Base-by-base conservation (phyloP, 495 filamentous ascomycete species). In the Viridothelium virens region DNA sequence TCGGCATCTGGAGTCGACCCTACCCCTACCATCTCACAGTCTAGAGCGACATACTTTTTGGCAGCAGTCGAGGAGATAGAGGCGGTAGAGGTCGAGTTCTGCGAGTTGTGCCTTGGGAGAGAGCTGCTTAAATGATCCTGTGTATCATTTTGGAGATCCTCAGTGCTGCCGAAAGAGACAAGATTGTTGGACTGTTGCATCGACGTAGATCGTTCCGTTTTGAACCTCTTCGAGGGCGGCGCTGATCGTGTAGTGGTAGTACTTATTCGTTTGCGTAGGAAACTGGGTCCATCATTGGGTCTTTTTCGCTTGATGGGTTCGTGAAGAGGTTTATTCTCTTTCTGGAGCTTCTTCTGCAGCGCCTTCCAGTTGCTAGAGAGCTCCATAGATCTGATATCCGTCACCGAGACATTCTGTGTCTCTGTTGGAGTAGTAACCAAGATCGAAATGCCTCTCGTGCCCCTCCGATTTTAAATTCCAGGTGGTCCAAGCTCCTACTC, bases 1-100 rank as follows among this genome's bases (percentile, higher is more conserved):
- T 89, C 84, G 56, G 79, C 74, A 48, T 74, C 70, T 33, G 76
- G 72, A 2, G 81, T 82, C 41, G 83, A 80, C 1, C 88, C 91
- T 11, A 91, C 85, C 47, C 94, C 94, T 18, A 98, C 93, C 94
- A 98, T 98, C 78, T 98, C 94, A 77, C 94, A 97, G 79, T 98
- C 95, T 56, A 98, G 83, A 41, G 91, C 89, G 56, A 98, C 75
- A 72, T 94, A 97, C 82, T 91, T 94, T 18, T 41, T 48, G 67
- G 66, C 63, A 62, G 63, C 38, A 5, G 69, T 36, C 14, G 73
- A 68, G 63, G 73, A 71, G 38, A 73, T 66, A 68, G 87, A 89
- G 16, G 87, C 87, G 53, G 82, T 80, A 5, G 82, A 81, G 68
- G 64, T 18, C 73, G 74, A 41, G 71, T 65, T 46, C 61, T 61